Percentiles rank a stretch among this genome's conserved stretches.
Evolutionary conservation across 2,329 filamentous ascomycete species (phyloP).

Genomic region (Pseudocercospora macadamiae): DNA sequence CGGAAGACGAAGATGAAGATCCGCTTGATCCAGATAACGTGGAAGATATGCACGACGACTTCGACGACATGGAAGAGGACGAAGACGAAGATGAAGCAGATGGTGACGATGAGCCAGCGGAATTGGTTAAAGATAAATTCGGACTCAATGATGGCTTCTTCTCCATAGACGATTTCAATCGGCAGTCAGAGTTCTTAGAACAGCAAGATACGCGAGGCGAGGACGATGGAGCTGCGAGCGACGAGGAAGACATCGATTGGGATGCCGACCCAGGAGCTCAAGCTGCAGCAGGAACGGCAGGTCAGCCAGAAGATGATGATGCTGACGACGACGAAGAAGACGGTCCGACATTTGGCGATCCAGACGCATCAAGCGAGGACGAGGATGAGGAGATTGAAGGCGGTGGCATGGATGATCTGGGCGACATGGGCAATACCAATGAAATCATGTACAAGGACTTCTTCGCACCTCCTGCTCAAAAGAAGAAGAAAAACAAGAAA

Average conservation of each 20-base stretch:
- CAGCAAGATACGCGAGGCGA: constrained; percentile 79
- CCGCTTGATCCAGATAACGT: constrained; percentile 42
- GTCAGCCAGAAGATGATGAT: constrained; percentile 35
- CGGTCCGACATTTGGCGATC: constrained; percentile 81
- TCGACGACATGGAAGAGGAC: constrained; percentile 36
- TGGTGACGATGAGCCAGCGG: constrained; percentile 52
- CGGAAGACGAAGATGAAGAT: constrained; percentile 40
- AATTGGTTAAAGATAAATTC: constrained; percentile 72
- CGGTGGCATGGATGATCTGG: constrained; percentile 55
- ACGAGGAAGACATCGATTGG: constrained; percentile 90
- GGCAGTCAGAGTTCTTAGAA: constrained; percentile 86
- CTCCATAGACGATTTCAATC: constrained; percentile 96
- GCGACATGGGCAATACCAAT: constrained; percentile 74
- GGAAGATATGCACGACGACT: constrained; percentile 30
- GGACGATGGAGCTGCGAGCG: constrained; percentile 72
- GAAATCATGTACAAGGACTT: constrained; percentile 91
- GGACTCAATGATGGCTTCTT: constrained; percentile 98
- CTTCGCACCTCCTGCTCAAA: constrained; percentile 81
- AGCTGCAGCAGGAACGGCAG: constrained; percentile 40
- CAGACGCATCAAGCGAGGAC: constrained; percentile 71
- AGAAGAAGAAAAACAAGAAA: constrained; percentile 59
- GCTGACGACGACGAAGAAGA: constrained; percentile 68
- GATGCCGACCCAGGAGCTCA: constrained; percentile 69
- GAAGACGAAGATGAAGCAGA: constrained; percentile 50
- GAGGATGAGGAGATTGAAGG: constrained; percentile 59